A percentile compares a stretch with the other conserved stretches of the same genome.
Conservation (phyloP, 140 eudicot genomes). For the Erigeron philadelphicus region DNA sequence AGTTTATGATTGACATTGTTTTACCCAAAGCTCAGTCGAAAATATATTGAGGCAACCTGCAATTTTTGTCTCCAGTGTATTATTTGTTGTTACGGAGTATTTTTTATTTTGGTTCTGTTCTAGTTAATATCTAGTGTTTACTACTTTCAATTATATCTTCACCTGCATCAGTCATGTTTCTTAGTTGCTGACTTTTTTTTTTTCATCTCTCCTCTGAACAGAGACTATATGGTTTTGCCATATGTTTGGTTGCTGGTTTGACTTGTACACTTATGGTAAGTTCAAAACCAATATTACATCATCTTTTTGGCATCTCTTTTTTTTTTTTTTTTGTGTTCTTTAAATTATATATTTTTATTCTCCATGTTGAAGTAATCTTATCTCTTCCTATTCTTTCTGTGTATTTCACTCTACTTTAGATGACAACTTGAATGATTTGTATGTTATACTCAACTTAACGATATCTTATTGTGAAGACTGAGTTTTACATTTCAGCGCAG, state of each 20-base stretch:
- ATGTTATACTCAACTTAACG: neutral
- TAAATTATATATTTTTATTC: conserved; percentile 7
- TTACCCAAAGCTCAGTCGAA: neutral
- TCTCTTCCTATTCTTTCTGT: neutral
- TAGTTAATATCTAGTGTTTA: neutral
- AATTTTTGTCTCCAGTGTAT: neutral
- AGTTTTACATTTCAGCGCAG: neutral
- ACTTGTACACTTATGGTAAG: conserved; percentile 96
- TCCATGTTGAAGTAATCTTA: neutral
- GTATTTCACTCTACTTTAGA: conserved; percentile 9
- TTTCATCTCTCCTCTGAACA: conserved; percentile 32
- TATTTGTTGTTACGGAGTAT: conserved; percentile 5
- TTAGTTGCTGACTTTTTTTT: conserved; percentile 17
- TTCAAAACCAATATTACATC: conserved; percentile 18
- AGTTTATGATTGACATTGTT: neutral
- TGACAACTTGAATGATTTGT: neutral
- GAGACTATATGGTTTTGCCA: conserved; percentile 90
- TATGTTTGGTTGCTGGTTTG: conserved; percentile 85
- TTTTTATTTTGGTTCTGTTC: neutral
- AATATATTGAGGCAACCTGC: neutral
- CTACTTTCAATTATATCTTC: conserved; percentile 6
- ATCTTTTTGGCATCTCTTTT: neutral
- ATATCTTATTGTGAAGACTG: neutral
- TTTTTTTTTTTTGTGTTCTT: neutral
- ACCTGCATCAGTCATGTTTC: conserved; percentile 5